Percentiles rank a stretch among this genome's conserved stretches.
These are phyloP conservation scores for Xylaria sp. DNA, from an alignment of 2,329 filamentous ascomycete species.

Conservation along the genomic window DNA sequence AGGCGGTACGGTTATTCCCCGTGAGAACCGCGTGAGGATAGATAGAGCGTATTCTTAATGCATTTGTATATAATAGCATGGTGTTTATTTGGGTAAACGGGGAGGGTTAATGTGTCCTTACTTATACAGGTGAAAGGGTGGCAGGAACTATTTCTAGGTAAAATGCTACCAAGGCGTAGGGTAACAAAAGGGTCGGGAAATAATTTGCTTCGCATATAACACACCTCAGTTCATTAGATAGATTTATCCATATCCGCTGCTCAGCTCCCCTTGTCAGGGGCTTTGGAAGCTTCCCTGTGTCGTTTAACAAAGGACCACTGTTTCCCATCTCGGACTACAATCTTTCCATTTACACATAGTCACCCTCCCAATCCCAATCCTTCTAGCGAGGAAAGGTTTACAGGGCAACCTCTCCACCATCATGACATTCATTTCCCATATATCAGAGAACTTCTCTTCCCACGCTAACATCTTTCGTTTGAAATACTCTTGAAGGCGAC, in stretches of 20 bases:
- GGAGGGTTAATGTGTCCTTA: background rate
- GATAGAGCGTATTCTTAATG: conserved; percentile 23
- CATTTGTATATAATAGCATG: background rate
- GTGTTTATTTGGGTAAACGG: background rate
- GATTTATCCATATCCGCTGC: too few species aligned
- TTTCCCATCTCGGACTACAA: conserved; percentile 33
- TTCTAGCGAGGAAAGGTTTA: conserved; percentile 33
- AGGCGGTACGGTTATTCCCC: conserved; percentile 17
- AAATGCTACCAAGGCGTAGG: too few species aligned
- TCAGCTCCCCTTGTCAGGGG: background rate
- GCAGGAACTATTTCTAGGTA: too few species aligned
- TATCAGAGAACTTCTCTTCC: conserved; percentile 18
- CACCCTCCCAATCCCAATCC: conserved; percentile 28
- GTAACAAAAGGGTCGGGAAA: too few species aligned
- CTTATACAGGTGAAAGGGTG: background rate
- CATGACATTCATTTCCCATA: conserved; percentile 35
- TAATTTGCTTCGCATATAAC: too few species aligned
- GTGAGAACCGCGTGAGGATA: conserved; percentile 11
- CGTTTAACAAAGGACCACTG: conserved; percentile 26
- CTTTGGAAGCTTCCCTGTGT: background rate
- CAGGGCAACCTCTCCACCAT: conserved; percentile 34
- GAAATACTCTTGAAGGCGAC: background rate
- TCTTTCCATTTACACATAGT: conserved; percentile 35
- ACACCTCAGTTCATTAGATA: too few species aligned
- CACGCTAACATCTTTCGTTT: background rate